These are phyloP conservation scores for Phyllosticta paracitricarpa DNA, from an alignment of 2,329 filamentous ascomycete species.

Conservation along the genomic window DNA sequence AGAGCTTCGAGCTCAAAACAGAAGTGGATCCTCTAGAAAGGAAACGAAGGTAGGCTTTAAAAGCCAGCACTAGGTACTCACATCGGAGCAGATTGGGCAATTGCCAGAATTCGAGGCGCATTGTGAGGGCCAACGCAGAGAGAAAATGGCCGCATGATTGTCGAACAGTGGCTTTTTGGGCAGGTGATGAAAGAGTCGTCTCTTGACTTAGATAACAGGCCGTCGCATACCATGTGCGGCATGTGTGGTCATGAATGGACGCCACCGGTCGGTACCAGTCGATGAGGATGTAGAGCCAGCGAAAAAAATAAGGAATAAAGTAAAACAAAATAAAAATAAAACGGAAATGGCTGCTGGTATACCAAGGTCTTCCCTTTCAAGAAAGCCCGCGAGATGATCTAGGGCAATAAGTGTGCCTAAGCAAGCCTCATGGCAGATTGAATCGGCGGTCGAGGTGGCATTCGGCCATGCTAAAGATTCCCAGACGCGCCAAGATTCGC, in stretches of 20 bases:
- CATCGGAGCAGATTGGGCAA: neutral
- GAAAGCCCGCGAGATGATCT: too few species aligned
- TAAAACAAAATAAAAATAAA: too few species aligned
- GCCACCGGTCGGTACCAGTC: neutral
- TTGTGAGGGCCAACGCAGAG: neutral
- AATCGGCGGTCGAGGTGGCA: neutral
- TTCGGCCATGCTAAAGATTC: neutral
- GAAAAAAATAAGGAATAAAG: neutral
- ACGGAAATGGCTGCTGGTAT: too few species aligned
- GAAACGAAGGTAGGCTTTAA: neutral
- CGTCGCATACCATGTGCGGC: neutral
- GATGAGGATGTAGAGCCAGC: neutral
- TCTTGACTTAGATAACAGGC: neutral
- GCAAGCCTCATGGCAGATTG: neutral
- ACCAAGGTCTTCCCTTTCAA: too few species aligned
- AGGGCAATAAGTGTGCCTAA: neutral
- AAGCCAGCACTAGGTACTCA: neutral
- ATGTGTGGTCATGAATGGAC: neutral
- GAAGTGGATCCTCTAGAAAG: neutral
- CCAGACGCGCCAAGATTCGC: neutral
- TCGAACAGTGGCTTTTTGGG: neutral
- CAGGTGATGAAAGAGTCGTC: neutral
- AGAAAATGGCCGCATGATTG: neutral
- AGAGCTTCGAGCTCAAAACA: neutral
- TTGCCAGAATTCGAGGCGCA: neutral